Base-by-base conservation (phyloP, 2,329 filamentous ascomycete genomes). In the Alternaria arborescens region DNA sequence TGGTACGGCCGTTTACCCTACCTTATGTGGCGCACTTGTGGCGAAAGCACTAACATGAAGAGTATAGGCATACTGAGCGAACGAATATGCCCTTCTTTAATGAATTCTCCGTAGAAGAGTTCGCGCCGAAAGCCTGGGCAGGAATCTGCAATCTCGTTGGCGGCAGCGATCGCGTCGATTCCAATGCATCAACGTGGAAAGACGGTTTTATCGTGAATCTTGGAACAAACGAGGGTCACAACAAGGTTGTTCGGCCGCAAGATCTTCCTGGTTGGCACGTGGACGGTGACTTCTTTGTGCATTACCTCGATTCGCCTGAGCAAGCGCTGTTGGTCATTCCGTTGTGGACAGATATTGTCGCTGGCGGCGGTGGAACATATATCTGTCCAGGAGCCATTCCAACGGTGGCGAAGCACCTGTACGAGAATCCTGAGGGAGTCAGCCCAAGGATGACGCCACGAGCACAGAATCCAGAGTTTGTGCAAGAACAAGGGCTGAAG, bases 181-280 rank as follows among this genome's bases (percentile, higher is more conserved):
- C 70, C 12, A 72, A 78, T 22, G 67, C 69, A 10, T 82, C 82
- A n/a, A 72, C 78, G n/a, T 91, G 89, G 89, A 83, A 83, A 65
- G 89, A 91, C 78, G 84, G 84, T 4, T 84, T 91, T 57, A 91
- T 91, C 68, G 88, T 91, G 41, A 91, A 91, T 75, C 82, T 91
- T 8, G 89, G 89, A 12, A 86, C 82, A 3, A 72, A 75, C 2
- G 72, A 82, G 52, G 79, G 79, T 48, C 84, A 86, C 61, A 83
- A 84, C 5, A 81, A 80, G 51, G 80, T 82, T 8, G 75, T 83
- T 3, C 76, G 81, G 36, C 87, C 87, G 0, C 80, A 83, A 52
- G 82, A 86, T 0, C 78, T 90, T 22, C 70, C 80, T 8, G 81
- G 81, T 22, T 91, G 89, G 89, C 89, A 91, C 75, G 87, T 90